These are phyloP conservation scores for Microcyclospora tardicrescens DNA, from an alignment of 2,329 filamentous ascomycete species.

Conservation along the genomic window DNA sequence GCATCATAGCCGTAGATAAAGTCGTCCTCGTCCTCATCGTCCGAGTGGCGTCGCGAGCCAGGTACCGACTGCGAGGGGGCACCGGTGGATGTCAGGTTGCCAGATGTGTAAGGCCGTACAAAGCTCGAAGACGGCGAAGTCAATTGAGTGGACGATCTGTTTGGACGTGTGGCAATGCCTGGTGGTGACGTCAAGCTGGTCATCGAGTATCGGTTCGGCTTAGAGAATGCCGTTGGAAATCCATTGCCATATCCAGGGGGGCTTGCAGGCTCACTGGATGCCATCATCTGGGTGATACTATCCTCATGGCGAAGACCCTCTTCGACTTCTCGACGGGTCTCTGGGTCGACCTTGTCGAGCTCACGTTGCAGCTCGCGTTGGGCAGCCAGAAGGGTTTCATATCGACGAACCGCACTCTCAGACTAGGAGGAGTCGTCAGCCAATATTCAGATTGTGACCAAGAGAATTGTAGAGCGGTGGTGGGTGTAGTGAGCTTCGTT, in stretches of 20 bases:
- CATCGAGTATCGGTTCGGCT: slow-evolving; percentile 77
- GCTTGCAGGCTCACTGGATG: slow-evolving; percentile 87
- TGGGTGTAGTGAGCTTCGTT: too few relatives aligned
- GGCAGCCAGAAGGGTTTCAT: slow-evolving; percentile 81
- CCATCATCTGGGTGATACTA: slow-evolving; percentile 49
- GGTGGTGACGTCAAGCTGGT: slow-evolving; percentile 76
- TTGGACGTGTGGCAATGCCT: slow-evolving; percentile 47
- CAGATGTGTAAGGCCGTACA: slow-evolving; percentile 39
- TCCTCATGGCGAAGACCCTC: slow-evolving; percentile 78
- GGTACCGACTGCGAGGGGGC: slow-evolving; percentile 77
- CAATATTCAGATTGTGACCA: too few relatives aligned
- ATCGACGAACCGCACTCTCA: slow-evolving; percentile 86
- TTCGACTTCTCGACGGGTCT: slow-evolving; percentile 68
- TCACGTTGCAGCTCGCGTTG: slow-evolving; percentile 82
- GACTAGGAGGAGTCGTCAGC: slow-evolving; percentile 41
- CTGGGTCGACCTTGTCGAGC: slow-evolving; percentile 77
- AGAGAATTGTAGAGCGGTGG: too few relatives aligned
- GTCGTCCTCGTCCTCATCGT: slow-evolving; percentile 68
- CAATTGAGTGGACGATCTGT: slow-evolving; percentile 64
- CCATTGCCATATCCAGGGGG: slow-evolving; percentile 83
- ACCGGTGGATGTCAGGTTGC: slow-evolving; percentile 41
- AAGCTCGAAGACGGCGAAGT: slow-evolving; percentile 58
- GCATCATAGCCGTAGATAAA: slow-evolving; percentile 40
- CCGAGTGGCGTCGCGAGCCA: slow-evolving; percentile 75
- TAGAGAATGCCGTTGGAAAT: slow-evolving; percentile 57